Conservation (phyloP, 129 eudicot genomes). For the Flaveria sonorensis region DNA sequence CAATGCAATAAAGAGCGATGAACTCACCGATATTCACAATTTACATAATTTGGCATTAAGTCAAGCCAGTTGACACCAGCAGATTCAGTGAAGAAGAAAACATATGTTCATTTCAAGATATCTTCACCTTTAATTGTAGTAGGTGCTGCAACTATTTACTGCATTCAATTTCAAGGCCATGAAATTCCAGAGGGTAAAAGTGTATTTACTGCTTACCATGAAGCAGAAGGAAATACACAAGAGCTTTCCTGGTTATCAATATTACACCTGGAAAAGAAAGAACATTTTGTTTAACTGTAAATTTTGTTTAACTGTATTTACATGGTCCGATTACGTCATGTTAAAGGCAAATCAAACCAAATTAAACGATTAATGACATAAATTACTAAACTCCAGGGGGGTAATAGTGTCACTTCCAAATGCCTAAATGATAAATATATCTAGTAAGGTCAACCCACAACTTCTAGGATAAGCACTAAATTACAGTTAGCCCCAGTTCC, state of each 20-base stretch:
- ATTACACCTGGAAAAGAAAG: slow-evolving; percentile 30
- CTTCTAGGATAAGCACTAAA: neutral
- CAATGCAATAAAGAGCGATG: slow-evolving; percentile 20
- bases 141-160: slow-evolving; percentile 8
- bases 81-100: slow-evolving; percentile 5
- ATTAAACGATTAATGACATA: neutral
- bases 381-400: no score
- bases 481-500: slow-evolving; percentile 22
- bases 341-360: neutral
- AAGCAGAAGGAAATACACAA: slow-evolving; percentile 17
- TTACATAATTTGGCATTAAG: slow-evolving; percentile 38
- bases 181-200: neutral
- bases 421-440: neutral
- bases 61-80: slow-evolving; percentile 18
- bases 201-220: slow-evolving; percentile 1
- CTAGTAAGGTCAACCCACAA: neutral
- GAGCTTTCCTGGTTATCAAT: neutral
- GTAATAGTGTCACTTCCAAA: no score
- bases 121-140: slow-evolving; percentile 15
- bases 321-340: neutral
- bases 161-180: slow-evolving; percentile 24
- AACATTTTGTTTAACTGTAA: neutral
- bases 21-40: slow-evolving; percentile 39
- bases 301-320: neutral
- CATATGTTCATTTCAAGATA: slow-evolving; percentile 8